Base-by-base conservation (phyloP, 345 rosid genomes). In the Pugionium dolabratum region DNA sequence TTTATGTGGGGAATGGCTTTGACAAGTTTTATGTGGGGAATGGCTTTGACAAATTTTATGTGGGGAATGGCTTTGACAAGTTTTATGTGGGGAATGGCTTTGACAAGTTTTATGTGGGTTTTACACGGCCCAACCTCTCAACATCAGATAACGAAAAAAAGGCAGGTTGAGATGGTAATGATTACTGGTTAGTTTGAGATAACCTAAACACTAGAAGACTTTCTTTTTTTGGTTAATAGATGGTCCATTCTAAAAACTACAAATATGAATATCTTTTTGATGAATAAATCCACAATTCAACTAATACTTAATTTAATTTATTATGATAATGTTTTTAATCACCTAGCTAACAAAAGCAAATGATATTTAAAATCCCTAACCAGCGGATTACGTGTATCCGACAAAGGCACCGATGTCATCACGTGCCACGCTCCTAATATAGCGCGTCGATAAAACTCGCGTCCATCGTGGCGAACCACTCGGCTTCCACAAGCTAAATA, bases 401-500 rank as follows among this genome's bases (percentile, higher is more conserved):
- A 63, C 63, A 55, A 71, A 39, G 54, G 44, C 47, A 52, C 47
- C 4, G 10, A 34, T 60, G 46, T 9, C 53, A 25, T 26, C 52
- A 44, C 26, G 40, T 64, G 40, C 3, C 8, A 68, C 73, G 59
- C 58, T 18, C 50, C 25, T 8, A 2, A 9, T 6, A 39, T 29
- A 54, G 61, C 52, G 62, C 62, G 70, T 69, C 3, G 7, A 3
- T 8, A 31, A 46, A 9, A 62, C 44, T 34, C 32, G 2, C 33
- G 7, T 4, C 52, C 66, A 69, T 41, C 66, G 58, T 63, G 70
- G 64, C 70, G 2, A 1, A 55, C 69, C 50, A 63, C 64, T 71
- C 58, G 9, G 43, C 45, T 54, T 27, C 75, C 75, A 64, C 39
- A 42, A 64, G 59, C 52, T 36, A 71, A 27, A 35, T 18, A 18